These are phyloP conservation scores for Mycocentrospora acerina DNA, from an alignment of 2,329 filamentous ascomycete species.

Conservation along the genomic window DNA sequence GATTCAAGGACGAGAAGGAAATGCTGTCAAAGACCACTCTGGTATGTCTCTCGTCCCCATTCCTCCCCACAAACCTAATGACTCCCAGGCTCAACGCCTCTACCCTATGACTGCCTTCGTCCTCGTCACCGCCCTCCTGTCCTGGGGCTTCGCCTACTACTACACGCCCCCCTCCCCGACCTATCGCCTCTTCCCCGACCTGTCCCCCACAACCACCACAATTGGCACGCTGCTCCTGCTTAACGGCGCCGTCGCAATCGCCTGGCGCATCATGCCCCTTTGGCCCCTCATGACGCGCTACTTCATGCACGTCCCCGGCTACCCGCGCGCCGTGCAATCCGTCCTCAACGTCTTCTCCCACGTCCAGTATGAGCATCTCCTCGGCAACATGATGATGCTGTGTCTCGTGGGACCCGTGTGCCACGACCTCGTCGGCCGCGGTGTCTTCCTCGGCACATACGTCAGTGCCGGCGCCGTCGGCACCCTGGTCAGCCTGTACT, in stretches of 20 bases:
- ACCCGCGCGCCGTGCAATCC: conserved; percentile 63
- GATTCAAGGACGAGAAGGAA: conserved; percentile 28
- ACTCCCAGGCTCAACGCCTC: conserved; percentile 34
- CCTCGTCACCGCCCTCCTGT: conserved; percentile 25
- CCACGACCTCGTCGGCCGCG: conserved; percentile 40
- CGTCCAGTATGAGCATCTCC: conserved; percentile 58
- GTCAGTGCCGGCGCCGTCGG: conserved; percentile 37
- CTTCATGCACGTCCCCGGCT: conserved; percentile 47
- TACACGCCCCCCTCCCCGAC: conserved; percentile 33
- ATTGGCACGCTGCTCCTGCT: conserved; percentile 61
- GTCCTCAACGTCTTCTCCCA: conserved; percentile 71
- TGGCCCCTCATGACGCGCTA: conserved; percentile 70
- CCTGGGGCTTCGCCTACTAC: conserved; percentile 31
- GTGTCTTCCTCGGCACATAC: conserved; percentile 39
- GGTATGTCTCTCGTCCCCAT: conserved; percentile 20
- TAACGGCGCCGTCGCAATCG: conserved; percentile 59
- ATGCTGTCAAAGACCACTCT: conserved; percentile 35
- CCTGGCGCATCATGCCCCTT: conserved; percentile 65
- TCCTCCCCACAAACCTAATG: not conserved
- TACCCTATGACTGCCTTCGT: conserved; percentile 40
- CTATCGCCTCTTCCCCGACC: conserved; percentile 37
- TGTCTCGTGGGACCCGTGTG: conserved; percentile 62
- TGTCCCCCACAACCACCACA: conserved; percentile 45
- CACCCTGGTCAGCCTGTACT: conserved; percentile 31
- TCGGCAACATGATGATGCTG: conserved; percentile 65